Evolutionary conservation across 805 yeast genomes (phyloP).

Genomic region (Suhomyces pyralidae): DNA sequence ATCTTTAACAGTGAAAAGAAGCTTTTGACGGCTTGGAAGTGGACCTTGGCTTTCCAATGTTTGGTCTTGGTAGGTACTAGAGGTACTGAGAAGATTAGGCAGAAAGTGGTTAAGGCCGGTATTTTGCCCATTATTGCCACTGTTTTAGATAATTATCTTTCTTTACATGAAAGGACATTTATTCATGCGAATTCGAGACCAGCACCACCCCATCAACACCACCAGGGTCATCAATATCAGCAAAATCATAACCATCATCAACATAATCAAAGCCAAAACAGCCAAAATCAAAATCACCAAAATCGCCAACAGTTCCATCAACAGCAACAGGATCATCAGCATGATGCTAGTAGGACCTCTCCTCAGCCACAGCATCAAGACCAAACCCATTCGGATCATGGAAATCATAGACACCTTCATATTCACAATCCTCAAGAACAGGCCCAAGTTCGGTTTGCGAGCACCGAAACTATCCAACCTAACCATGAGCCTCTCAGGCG

Average conservation of each 20-base stretch:
- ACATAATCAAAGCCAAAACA: slow-evolving; percentile 2
- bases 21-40: slow-evolving; percentile 87
- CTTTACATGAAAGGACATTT: slow-evolving; percentile 39
- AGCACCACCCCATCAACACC: slow-evolving; percentile 4
- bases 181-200: slow-evolving; percentile 26
- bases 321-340: slow-evolving; percentile 3
- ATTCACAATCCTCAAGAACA: slow-evolving; percentile 1
- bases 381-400: not conserved
- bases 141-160: slow-evolving; percentile 79
- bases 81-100: slow-evolving; percentile 83
- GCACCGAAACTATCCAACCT: not conserved
- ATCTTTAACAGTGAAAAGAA: slow-evolving; percentile 38
- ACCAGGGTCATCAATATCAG: slow-evolving; percentile 1
- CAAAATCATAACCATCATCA: slow-evolving; percentile 9
- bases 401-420: slow-evolving; percentile 1
- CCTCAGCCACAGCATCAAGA: not conserved
- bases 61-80: slow-evolving; percentile 87
- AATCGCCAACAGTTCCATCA: slow-evolving; percentile 4
- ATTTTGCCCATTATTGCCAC: slow-evolving; percentile 89
- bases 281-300: slow-evolving; percentile 16
- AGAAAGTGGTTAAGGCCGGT: slow-evolving; percentile 87
- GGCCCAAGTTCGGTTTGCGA: not conserved
- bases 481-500: not conserved
- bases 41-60: slow-evolving; percentile 95
- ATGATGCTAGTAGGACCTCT: not conserved